phyloP scores from a whole-genome alignment of 306 rosid genomes.

The Castanea mollissima region DNA sequence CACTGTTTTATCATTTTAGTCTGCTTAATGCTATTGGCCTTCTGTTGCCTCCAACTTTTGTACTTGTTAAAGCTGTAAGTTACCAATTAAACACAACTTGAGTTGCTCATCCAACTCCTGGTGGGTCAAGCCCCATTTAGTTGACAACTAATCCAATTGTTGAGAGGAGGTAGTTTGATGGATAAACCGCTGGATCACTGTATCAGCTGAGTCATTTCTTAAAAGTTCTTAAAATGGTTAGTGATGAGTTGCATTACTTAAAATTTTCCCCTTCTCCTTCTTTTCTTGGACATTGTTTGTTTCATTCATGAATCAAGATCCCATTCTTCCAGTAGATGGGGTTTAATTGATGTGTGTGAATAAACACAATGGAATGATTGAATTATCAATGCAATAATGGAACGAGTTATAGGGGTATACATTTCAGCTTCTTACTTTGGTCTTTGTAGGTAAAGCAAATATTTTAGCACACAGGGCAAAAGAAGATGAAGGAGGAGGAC shows the following conservation, averaged over 20 bases:
- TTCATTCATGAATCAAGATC: neutral
- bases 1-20: neutral
- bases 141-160: neutral
- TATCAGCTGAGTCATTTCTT: neutral
- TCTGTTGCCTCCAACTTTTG: neutral
- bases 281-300: neutral
- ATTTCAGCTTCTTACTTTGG: neutral
- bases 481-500: too few relatives aligned
- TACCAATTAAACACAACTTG: neutral
- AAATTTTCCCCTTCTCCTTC: neutral
- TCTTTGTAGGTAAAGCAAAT: too few relatives aligned
- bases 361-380: neutral
- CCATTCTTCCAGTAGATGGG: neutral
- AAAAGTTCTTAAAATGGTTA: too few relatives aligned
- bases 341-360: neutral
- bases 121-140: neutral
- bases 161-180: neutral
- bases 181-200: neutral
- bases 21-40: neutral
- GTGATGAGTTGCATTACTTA: neutral
- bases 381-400: neutral
- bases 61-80: neutral
- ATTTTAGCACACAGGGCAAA: too few relatives aligned
- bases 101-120: neutral
- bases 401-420: neutral